Conservation (phyloP, 2,329 filamentous ascomycete species). For the Cladosporium sp. region DNA sequence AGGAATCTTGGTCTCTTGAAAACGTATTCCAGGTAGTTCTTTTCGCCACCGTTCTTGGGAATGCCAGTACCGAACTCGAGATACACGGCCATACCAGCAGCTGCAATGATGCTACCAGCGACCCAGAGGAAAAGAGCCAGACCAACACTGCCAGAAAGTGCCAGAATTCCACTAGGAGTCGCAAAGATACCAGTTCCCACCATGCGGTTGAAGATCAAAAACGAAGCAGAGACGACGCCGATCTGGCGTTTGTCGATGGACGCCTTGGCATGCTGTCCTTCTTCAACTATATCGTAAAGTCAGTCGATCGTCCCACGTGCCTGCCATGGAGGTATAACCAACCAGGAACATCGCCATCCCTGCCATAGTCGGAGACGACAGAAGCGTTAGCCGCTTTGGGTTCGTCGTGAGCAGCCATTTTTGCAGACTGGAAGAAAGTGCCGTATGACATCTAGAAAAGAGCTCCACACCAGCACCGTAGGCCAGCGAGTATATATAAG, state of each 20-base stretch:
- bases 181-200: slow-evolving; percentile 65
- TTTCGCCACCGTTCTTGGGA: slow-evolving; percentile 61
- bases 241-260: slow-evolving; percentile 39
- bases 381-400: not conserved
- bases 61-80: slow-evolving; percentile 63
- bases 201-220: slow-evolving; percentile 61
- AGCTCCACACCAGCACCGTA: slow-evolving; percentile 1
- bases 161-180: slow-evolving; percentile 55
- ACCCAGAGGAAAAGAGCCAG: slow-evolving; percentile 61
- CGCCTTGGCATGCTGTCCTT: slow-evolving; percentile 11
- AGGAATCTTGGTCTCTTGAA: slow-evolving; percentile 58
- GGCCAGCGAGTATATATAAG: not conserved
- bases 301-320: not conserved
- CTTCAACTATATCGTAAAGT: not conserved
- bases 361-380: not conserved
- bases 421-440: slow-evolving; percentile 7
- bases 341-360: slow-evolving; percentile 2
- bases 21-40: slow-evolving; percentile 63
- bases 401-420: slow-evolving; percentile 2
- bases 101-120: slow-evolving; percentile 56
- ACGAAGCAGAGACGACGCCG: slow-evolving; percentile 51
- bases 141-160: slow-evolving; percentile 56
- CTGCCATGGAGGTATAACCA: not conserved
- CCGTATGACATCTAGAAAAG: slow-evolving; percentile 8
- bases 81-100: slow-evolving; percentile 59